These are phyloP conservation scores for Jatropha curcas DNA, from an alignment of 345 rosid genomes.

Conservation along the genomic window DNA sequence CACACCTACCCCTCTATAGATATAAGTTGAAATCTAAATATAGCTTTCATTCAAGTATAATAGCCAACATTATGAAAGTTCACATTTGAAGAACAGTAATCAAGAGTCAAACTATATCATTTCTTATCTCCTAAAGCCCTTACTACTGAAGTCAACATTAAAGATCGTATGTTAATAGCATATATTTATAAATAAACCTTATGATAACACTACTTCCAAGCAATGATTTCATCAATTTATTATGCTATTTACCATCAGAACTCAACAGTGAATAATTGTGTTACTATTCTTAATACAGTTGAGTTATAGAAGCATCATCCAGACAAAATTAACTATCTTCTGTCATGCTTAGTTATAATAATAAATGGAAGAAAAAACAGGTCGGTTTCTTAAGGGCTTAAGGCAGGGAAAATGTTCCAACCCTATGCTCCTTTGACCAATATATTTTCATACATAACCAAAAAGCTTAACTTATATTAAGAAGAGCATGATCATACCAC, in stretches of 20 bases:
- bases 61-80: background rate
- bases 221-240: background rate
- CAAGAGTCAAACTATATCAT: background rate
- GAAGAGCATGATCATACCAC: conserved; percentile 59
- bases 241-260: background rate
- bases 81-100: background rate
- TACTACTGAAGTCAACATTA: background rate
- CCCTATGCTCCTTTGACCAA: background rate
- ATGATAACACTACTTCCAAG: background rate
- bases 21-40: background rate
- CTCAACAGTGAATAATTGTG: background rate
- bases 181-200: background rate
- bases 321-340: background rate
- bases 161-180: background rate
- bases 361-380: background rate
- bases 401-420: background rate
- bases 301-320: background rate
- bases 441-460: background rate
- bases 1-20: background rate
- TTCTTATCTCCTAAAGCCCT: background rate
- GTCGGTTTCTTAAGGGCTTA: background rate
- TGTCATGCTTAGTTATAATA: background rate
- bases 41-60: background rate
- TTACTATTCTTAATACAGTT: background rate
- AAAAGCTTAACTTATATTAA: background rate